Percentiles rank a stretch among this genome's conserved stretches.
Conservation (phyloP, 495 filamentous ascomycete genomes). For the Hypoxylon subgilvum region DNA sequence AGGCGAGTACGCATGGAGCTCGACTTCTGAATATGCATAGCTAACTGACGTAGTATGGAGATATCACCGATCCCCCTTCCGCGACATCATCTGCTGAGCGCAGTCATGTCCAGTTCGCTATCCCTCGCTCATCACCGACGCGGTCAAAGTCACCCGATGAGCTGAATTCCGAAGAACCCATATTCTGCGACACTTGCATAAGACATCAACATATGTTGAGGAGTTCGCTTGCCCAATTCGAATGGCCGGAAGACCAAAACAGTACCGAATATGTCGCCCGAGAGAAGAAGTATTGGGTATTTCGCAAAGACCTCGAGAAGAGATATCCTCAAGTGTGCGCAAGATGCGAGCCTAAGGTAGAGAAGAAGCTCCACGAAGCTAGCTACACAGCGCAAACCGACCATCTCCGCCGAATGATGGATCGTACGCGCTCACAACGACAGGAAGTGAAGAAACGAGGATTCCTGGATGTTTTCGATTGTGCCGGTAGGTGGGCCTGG, state of each 20-base stretch:
- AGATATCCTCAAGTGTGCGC: constrained; percentile 85
- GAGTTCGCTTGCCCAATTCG: constrained; percentile 68
- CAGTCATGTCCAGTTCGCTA: constrained; percentile 46
- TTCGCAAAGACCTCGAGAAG: constrained; percentile 69
- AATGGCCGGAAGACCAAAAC: constrained; percentile 71
- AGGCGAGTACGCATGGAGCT: constrained; percentile 46
- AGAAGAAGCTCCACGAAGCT: constrained; percentile 66
- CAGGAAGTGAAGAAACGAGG: constrained; percentile 46
- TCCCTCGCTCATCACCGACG: constrained; percentile 45
- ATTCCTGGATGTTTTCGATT: constrained; percentile 60
- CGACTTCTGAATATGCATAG: background rate
- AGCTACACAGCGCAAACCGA: constrained; percentile 82
- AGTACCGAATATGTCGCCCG: constrained; percentile 62
- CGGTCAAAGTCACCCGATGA: constrained; percentile 28
- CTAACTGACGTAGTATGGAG: constrained; percentile 65
- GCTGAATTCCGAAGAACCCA: constrained; percentile 38
- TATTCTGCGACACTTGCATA: constrained; percentile 79
- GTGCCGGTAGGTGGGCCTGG: constrained; percentile 56
- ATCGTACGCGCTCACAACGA: constrained; percentile 61
- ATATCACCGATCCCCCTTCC: constrained; percentile 85
- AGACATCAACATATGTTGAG: constrained; percentile 82
- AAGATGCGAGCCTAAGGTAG: constrained; percentile 71
- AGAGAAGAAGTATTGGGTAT: constrained; percentile 62
- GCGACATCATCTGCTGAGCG: constrained; percentile 46
- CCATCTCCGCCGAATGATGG: constrained; percentile 73